These are phyloP conservation scores for Salvia sclarea DNA, from an alignment of 305 asterid genomes.

Conservation along the genomic window DNA sequence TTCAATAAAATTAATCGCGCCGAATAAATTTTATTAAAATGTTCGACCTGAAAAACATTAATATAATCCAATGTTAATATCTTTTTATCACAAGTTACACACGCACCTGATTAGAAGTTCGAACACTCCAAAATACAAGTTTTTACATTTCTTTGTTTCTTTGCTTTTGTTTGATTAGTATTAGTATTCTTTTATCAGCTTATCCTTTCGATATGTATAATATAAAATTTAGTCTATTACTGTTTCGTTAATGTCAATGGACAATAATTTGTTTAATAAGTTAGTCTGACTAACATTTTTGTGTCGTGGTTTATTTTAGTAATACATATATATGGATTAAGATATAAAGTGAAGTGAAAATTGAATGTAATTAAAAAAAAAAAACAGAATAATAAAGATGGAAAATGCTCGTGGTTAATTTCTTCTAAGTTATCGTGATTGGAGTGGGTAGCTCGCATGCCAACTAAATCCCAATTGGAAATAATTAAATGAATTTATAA, in stretches of 20 bases:
- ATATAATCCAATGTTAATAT: background rate
- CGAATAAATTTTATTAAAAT: background rate
- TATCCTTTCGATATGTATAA: background rate
- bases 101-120: no score
- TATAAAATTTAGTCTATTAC: background rate
- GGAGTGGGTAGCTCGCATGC: background rate
- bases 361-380: background rate
- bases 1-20: background rate
- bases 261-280: background rate
- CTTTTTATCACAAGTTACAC: background rate
- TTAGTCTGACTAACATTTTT: no score
- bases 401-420: background rate
- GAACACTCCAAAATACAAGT: no score
- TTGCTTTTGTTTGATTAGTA: background rate
- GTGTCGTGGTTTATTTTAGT: no score
- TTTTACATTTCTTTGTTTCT: background rate
- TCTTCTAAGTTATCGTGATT: background rate
- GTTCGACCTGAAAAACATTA: background rate
- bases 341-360: background rate
- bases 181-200: background rate
- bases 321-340: background rate
- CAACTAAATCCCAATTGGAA: conserved; percentile 21
- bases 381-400: background rate
- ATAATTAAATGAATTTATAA: background rate
- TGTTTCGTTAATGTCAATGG: background rate